A percentile compares a stretch with the other conserved stretches of the same genome.
These are phyloP conservation scores for Parmales sp. DNA, from an alignment of 108 stramenopile species.

Conservation along the genomic window DNA sequence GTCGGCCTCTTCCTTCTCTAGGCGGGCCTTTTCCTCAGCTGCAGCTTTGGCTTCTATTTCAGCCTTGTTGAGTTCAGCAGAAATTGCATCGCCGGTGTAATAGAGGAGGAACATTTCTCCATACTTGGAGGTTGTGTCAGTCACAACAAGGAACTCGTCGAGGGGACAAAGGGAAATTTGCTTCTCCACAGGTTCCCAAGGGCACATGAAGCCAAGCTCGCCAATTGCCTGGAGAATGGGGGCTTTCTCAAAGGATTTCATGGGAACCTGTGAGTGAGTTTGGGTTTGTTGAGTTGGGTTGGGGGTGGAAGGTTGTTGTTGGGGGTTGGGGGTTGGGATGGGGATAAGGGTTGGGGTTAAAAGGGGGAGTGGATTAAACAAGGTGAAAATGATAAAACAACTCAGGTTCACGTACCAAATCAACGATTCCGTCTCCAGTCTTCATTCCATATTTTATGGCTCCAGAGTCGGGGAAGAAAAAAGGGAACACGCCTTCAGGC, in stretches of 20 bases:
- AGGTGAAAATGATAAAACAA: no score
- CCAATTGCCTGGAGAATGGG: slow-evolving; percentile 29
- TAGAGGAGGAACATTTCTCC: slow-evolving; percentile 41
- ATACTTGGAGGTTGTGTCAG: slow-evolving; percentile 27
- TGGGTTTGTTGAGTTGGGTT: no score
- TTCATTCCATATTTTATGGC: neutral
- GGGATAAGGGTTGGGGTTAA: no score
- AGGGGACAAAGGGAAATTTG: slow-evolving; percentile 28
- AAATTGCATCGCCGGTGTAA: slow-evolving; percentile 27
- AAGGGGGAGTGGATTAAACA: no score
- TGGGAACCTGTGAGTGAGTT: no score
- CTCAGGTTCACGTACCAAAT: no score
- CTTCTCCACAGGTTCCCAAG: slow-evolving; percentile 40
- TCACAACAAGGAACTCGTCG: slow-evolving; percentile 32
- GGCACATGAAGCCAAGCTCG: slow-evolving; percentile 40
- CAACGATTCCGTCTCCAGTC: slow-evolving; percentile 5
- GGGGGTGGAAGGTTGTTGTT: no score
- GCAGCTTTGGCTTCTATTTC: slow-evolving; percentile 13
- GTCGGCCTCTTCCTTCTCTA: slow-evolving; percentile 24
- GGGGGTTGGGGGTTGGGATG: no score
- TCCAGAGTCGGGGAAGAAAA: neutral
- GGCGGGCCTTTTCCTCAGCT: slow-evolving; percentile 11
- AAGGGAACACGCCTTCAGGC: neutral
- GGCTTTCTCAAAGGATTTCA: slow-evolving; percentile 24
- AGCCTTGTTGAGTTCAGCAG: slow-evolving; percentile 16